Base-by-base conservation (phyloP, 352 stramenopile genomes). In the Globisporangium perplexum region DNA sequence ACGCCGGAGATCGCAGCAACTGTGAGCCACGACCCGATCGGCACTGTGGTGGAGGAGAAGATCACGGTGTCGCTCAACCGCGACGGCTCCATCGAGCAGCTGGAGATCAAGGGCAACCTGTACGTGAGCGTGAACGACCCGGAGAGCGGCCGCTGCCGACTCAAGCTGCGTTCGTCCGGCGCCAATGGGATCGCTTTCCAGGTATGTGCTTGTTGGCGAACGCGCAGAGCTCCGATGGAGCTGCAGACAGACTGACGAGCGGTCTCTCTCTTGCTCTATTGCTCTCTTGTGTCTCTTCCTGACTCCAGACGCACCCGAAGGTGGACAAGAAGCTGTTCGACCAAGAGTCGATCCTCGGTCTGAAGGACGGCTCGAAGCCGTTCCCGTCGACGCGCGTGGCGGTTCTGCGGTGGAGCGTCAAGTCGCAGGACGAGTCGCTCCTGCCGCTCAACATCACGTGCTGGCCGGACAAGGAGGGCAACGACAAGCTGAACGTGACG, bases 261-360 rank as follows among this genome's bases (percentile, higher is more conserved):
- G 11, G 8, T 12, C 31, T 36, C 11, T 36, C 31, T 10, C 31
- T 12, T 8, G 7, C 31, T 15, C 8, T 36, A 0, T 12, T 36
- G 31, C 31, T 26, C 4, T 7, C 55, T 36, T 20, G 6, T 48
- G 35, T 36, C 11, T 18, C 18, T 22, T 2, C 26, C 33, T n/a
- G n/a, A n/a, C 23, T 49, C 23, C 50, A 80, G 69, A 93, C 84
- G 24, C 84, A 95, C 56, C 84, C 84, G 4, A 95, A 95, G 61
- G 72, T 95, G 45, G 84, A 95, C 74, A 95, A 95, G 74, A 84
- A 73, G 38, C 62, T 95, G 22, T 95, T 92, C 42, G 84, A 95
- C 51, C 72, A 80, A 39, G 79, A 93, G 47, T 89, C 77, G 8
- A 71, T 93, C 8, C 61, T 95, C 26, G 84, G 72, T 31, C 62